Evolutionary conservation across 371 early-diverging fungal genomes (phyloP), one percentile per base, ranked within the genome.

Genomic region (Gilbertella persicaria): DNA sequence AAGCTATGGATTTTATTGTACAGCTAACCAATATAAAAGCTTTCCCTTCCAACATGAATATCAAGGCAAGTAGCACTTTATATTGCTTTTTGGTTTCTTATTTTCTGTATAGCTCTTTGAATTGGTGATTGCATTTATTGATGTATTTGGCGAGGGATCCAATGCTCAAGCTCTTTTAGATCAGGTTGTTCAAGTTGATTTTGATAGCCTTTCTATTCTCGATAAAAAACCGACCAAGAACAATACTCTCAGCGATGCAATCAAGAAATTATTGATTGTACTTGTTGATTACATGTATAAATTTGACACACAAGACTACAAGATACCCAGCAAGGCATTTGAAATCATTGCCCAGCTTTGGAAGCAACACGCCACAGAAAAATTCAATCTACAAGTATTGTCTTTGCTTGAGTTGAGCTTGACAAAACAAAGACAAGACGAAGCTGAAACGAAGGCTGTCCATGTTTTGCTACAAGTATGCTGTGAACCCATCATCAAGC

Each of bases 331-430:
- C 25, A 49, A 45, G 16, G 61, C 62, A 20, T 71, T 64, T 44
- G 48, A 54, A n/a, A 55, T 63, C 8, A 57, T 71, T 24, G 51
- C 71, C 1, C 49, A 50, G n/a, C 29, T 64, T 3, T 67, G 62
- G 67, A 57, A 53, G 19, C 17, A 37, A 12, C 45, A 55, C 13
- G 30, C 56, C 10, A 47, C 45, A 10, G 41, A 46, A 6, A 53
- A 53, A 13, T 51, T 70, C 24, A 56, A 58, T 9, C 2, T 52
- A 10, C 62, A 69, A 25, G 38, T 69, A 0, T 45, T 69, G 5
- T 58, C 62, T 0, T 42, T 69, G 14, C 50, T 69, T 40, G 69
- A 69, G 40, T 30, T 50, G 19, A 58, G 55, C 20, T 48, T 55
- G 45, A 48, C 60, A 45, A 49, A 49, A 23, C 19, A 53, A 21